Percentiles rank a stretch among this genome's conserved stretches.
Evolutionary conservation across 2,329 filamentous ascomycete species (phyloP).

Genomic region (Aspergillus pseudonomiae): DNA sequence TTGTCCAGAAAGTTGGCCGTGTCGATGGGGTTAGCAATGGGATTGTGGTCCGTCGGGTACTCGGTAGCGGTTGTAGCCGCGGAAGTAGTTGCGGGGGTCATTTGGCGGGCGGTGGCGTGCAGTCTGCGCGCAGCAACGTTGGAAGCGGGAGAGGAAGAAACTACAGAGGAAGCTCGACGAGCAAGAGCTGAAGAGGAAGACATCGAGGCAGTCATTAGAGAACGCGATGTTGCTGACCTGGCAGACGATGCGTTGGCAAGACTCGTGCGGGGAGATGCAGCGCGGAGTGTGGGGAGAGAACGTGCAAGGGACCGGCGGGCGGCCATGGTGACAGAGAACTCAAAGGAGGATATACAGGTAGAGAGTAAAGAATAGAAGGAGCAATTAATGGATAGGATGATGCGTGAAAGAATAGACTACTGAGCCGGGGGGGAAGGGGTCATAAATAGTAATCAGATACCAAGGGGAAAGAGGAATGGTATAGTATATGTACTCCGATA

Average conservation of each 20-base stretch:
- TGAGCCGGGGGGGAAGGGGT: background rate
- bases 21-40: slow-evolving; percentile 58
- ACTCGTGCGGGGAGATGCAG: slow-evolving; percentile 39
- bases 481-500: background rate
- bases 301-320: slow-evolving; percentile 41
- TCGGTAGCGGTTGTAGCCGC: slow-evolving; percentile 53
- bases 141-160: slow-evolving; percentile 23
- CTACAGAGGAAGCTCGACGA: slow-evolving; percentile 18
- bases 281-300: slow-evolving; percentile 44
- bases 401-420: background rate
- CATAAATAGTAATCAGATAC: background rate
- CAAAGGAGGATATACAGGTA: background rate
- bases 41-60: slow-evolving; percentile 60
- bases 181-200: slow-evolving; percentile 25
- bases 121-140: slow-evolving; percentile 39
- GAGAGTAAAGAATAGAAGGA: background rate
- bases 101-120: slow-evolving; percentile 59
- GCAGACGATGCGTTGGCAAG: slow-evolving; percentile 26
- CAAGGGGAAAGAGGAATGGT: background rate
- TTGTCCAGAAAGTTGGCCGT: slow-evolving; percentile 69
- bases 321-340: slow-evolving; percentile 34
- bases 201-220: slow-evolving; percentile 26
- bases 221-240: slow-evolving; percentile 29
- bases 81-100: slow-evolving; percentile 53
- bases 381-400: background rate